phyloP scores from a whole-genome alignment of 108 stramenopile genomes.

The Bacterosira constricta region DNA sequence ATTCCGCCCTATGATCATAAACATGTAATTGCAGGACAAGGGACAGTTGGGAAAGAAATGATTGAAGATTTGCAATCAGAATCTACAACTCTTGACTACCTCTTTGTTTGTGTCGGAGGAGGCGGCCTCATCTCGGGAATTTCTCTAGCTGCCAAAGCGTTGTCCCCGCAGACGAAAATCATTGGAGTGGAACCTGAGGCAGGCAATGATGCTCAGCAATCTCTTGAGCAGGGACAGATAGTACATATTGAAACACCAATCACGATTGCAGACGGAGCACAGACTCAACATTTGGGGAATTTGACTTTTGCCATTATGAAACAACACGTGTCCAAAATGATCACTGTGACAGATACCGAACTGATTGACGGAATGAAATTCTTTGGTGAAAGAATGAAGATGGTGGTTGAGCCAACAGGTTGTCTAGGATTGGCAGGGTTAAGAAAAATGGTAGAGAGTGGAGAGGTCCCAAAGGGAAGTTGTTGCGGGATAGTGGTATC shows the following conservation, averaged over 20 bases:
- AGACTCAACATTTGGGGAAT: constrained; percentile 59
- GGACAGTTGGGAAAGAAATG: constrained; percentile 40
- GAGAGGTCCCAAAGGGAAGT: constrained; percentile 48
- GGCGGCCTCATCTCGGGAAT: constrained; percentile 66
- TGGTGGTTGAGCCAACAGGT: constrained; percentile 64
- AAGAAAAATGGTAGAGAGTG: constrained; percentile 45
- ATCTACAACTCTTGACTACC: constrained; percentile 47
- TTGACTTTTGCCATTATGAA: constrained; percentile 61
- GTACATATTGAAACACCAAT: constrained; percentile 46
- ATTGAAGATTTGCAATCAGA: constrained; percentile 40
- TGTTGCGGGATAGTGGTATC: constrained; percentile 57
- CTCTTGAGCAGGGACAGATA: constrained; percentile 40
- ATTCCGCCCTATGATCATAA: constrained; percentile 51
- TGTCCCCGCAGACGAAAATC: constrained; percentile 56
- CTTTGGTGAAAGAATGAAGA: constrained; percentile 50
- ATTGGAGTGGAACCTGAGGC: constrained; percentile 62
- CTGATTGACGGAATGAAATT: constrained; percentile 51
- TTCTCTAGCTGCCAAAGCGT: constrained; percentile 36
- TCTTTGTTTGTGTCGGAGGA: constrained; percentile 69
- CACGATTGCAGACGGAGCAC: constrained; percentile 71
- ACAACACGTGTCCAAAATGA: constrained; percentile 55
- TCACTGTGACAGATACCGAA: constrained; percentile 66
- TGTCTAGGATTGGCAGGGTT: constrained; percentile 63
- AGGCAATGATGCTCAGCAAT: constrained; percentile 59
- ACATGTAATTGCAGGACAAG: constrained; percentile 52